Conservation (phyloP, 2,329 filamentous ascomycete species). For the Xylaria sp. region DNA sequence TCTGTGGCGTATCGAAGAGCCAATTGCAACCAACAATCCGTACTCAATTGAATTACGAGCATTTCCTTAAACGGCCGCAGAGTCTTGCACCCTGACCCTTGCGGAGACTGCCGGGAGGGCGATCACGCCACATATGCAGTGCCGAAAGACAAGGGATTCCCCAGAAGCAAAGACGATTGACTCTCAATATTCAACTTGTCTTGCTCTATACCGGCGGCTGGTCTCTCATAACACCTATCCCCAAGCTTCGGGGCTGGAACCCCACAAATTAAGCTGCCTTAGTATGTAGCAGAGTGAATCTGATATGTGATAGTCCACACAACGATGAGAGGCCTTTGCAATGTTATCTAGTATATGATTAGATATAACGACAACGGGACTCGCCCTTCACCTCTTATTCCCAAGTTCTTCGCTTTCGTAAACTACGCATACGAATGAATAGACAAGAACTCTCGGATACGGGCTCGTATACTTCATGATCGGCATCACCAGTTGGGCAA, state of each 20-base stretch:
- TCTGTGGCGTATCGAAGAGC: slow-evolving; percentile 11
- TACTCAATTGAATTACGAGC: not conserved
- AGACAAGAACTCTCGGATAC: not conserved
- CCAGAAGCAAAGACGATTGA: slow-evolving; percentile 14
- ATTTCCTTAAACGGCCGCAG: slow-evolving; percentile 14
- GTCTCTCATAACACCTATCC: not conserved
- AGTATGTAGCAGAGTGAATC: slow-evolving; percentile 10
- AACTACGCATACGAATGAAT: not conserved
- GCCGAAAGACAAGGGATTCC: slow-evolving; percentile 5
- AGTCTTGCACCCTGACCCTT: slow-evolving; percentile 27
- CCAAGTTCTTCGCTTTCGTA: not conserved
- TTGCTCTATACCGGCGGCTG: not conserved
- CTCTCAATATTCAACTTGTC: not conserved
- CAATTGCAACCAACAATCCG: slow-evolving; percentile 17
- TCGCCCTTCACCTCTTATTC: not conserved
- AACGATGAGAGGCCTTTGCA: slow-evolving; percentile 3
- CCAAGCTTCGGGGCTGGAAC: not conserved
- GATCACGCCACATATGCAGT: slow-evolving; percentile 24
- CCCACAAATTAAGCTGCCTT: not conserved
- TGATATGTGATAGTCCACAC: slow-evolving; percentile 14
- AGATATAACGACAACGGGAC: not conserved
- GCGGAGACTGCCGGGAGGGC: slow-evolving; percentile 16
- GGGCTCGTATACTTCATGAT: slow-evolving; percentile 19
- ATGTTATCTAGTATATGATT: not conserved
- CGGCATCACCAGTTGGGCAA: not conserved